Conservation (phyloP, 805 yeast species). For the Ogataea dorogensis region DNA sequence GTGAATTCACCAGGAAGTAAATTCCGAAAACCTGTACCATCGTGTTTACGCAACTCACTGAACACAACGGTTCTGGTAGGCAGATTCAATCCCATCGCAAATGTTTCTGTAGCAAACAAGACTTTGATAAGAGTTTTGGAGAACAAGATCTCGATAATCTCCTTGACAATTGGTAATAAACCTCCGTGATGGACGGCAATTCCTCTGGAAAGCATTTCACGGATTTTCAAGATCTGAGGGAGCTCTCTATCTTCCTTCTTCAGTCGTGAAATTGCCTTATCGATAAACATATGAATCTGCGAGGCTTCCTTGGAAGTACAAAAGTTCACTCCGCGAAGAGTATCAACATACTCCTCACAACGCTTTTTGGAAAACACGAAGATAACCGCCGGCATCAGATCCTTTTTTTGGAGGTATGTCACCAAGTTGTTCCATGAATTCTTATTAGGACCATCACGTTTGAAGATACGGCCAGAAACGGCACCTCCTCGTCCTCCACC, state of each 20-base stretch:
- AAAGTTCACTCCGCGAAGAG: conserved; percentile 70
- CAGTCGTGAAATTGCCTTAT: conserved; percentile 80
- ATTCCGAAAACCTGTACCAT: conserved; percentile 78
- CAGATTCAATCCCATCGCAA: conserved; percentile 96
- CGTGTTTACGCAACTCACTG: conserved; percentile 82
- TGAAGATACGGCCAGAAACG: conserved; percentile 34
- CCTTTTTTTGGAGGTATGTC: conserved; percentile 62
- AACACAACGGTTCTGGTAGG: conserved; percentile 97
- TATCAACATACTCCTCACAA: conserved; percentile 90
- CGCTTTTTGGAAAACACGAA: conserved; percentile 92
- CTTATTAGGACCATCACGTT: conserved; percentile 69
- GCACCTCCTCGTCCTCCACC: conserved; percentile 28
- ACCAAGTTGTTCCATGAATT: conserved; percentile 76
- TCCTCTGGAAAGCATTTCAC: conserved; percentile 84
- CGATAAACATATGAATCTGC: conserved; percentile 90
- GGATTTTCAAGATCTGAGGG: conserved; percentile 83
- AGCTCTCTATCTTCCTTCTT: conserved; percentile 89
- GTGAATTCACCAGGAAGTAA: conserved; percentile 95
- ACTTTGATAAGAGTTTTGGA: conserved; percentile 85
- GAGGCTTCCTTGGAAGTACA: conserved; percentile 84
- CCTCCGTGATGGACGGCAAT: conserved; percentile 98
- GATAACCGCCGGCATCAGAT: conserved; percentile 84
- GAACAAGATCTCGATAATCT: conserved; percentile 87
- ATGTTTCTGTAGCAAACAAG: conserved; percentile 94
- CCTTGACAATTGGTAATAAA: conserved; percentile 86